Evolutionary conservation across 352 stramenopile species (phyloP).

Genomic region (Phytophthora ramorum): DNA sequence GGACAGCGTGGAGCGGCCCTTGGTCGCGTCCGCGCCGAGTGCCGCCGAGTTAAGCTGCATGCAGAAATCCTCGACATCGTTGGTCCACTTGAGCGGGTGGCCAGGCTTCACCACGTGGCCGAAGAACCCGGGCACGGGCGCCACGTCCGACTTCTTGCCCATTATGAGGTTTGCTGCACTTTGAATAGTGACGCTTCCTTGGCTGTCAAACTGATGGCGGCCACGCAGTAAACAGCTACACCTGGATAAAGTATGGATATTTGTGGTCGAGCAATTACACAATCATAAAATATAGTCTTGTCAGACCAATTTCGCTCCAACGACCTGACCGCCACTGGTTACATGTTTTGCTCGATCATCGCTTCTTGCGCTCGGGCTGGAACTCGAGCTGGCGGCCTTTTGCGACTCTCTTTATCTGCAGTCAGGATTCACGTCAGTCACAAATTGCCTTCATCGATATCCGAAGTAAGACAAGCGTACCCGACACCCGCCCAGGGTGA

Average conservation of each 20-base stretch:
- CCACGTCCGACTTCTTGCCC: constrained; percentile 50
- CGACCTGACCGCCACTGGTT: no score
- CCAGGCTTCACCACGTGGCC: constrained; percentile 72
- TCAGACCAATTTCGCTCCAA: no score
- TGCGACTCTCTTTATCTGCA: constrained; percentile 40
- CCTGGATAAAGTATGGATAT: no score
- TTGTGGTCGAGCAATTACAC: no score
- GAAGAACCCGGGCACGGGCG: constrained; percentile 79
- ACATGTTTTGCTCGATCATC: background rate
- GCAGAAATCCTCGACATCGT: constrained; percentile 78
- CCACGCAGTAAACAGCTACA: background rate
- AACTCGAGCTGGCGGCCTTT: constrained; percentile 48
- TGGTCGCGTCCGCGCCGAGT: constrained; percentile 55
- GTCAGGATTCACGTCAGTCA: constrained; percentile 13
- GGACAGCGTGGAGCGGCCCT: constrained; percentile 78
- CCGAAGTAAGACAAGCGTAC: constrained; percentile 41
- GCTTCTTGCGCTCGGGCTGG: constrained; percentile 36
- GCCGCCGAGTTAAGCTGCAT: constrained; percentile 83
- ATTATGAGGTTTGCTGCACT: constrained; percentile 13
- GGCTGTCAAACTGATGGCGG: constrained; percentile 4
- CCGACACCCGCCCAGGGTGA: constrained; percentile 73
- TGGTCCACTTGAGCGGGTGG: constrained; percentile 69
- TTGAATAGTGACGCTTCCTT: constrained; percentile 5
- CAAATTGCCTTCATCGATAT: background rate
- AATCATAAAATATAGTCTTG: no score